A percentile compares a stretch with the other conserved stretches of the same genome.
phyloP scores from a whole-genome alignment of 352 stramenopile species.

The Phytophthora vignae region DNA sequence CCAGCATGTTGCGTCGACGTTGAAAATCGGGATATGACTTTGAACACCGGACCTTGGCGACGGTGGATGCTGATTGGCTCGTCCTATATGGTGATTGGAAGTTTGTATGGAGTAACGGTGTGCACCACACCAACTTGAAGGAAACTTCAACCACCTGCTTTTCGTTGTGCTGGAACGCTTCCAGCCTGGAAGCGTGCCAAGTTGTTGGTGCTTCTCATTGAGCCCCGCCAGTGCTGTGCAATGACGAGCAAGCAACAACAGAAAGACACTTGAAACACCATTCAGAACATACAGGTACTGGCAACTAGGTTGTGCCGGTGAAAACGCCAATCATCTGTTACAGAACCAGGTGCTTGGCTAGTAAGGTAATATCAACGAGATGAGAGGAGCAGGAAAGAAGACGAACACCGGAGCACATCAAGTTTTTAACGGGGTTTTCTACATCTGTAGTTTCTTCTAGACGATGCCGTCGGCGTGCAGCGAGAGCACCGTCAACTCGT shows the following conservation, averaged over 20 bases:
- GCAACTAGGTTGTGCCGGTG: background rate
- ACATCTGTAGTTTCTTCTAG: slow-evolving; percentile 1
- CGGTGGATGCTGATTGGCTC: slow-evolving; percentile 34
- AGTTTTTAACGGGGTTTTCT: slow-evolving; percentile 15
- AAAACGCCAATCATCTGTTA: background rate
- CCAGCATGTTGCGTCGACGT: slow-evolving; percentile 41
- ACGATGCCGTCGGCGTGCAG: slow-evolving; percentile 7
- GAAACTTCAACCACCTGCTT: background rate
- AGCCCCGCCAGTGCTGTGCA: background rate
- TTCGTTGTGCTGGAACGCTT: background rate
- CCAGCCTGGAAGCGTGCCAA: background rate
- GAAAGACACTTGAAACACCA: background rate
- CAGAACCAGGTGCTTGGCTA: background rate
- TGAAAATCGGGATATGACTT: slow-evolving; percentile 28
- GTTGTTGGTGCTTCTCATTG: background rate
- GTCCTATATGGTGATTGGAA: slow-evolving; percentile 45
- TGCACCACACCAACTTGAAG: slow-evolving; percentile 31
- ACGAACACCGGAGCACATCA: slow-evolving; percentile 9
- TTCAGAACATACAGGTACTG: background rate
- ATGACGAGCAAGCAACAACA: no score
- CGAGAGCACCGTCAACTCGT: slow-evolving; percentile 19
- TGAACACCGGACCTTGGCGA: background rate
- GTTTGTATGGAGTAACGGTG: slow-evolving; percentile 21
- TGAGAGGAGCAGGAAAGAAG: background rate
- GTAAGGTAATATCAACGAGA: no score